These are phyloP conservation scores for Micractinium sp. DNA, from an alignment of 139 green algal genomes.

Conservation along the genomic window DNA sequence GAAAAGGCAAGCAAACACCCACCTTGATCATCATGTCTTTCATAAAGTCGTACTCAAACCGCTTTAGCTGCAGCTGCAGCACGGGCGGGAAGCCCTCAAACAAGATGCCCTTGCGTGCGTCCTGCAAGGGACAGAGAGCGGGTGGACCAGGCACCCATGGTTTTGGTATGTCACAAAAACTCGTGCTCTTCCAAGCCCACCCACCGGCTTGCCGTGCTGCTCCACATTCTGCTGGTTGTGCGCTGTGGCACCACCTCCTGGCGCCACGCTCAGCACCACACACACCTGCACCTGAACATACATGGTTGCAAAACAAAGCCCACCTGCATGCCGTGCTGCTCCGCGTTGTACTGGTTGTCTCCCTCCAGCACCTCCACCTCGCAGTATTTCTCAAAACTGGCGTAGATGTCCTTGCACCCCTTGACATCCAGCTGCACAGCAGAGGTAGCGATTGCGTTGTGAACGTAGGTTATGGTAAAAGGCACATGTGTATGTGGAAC, in stretches of 20 bases:
- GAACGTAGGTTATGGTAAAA: too few relatives aligned
- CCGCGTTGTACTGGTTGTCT: conserved; percentile 96
- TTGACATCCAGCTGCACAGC: conserved; percentile 93
- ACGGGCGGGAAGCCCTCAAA: conserved; percentile 94
- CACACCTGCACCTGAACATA: neutral
- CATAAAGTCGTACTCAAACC: conserved; percentile 97
- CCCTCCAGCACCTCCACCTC: conserved; percentile 83
- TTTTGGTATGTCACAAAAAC: too few relatives aligned
- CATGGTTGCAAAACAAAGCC: neutral
- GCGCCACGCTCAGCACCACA: conserved; percentile 68
- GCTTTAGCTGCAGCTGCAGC: conserved; percentile 97
- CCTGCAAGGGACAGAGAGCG: conserved; percentile 58
- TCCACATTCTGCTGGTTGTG: conserved; percentile 98
- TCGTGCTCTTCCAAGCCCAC: too few relatives aligned
- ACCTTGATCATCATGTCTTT: conserved; percentile 89
- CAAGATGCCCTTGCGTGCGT: conserved; percentile 90
- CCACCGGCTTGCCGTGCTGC: conserved; percentile 85
- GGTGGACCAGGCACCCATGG: neutral
- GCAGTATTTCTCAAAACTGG: conserved; percentile 84
- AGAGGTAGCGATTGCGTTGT: neutral
- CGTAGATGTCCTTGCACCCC: conserved; percentile 86
- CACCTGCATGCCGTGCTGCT: conserved; percentile 89
- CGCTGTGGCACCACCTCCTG: too few relatives aligned
- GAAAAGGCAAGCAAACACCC: too few relatives aligned
- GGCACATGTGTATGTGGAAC: too few relatives aligned